Conservation (phyloP, 257 asterid species). For the Lithospermum erythrorhizon region DNA sequence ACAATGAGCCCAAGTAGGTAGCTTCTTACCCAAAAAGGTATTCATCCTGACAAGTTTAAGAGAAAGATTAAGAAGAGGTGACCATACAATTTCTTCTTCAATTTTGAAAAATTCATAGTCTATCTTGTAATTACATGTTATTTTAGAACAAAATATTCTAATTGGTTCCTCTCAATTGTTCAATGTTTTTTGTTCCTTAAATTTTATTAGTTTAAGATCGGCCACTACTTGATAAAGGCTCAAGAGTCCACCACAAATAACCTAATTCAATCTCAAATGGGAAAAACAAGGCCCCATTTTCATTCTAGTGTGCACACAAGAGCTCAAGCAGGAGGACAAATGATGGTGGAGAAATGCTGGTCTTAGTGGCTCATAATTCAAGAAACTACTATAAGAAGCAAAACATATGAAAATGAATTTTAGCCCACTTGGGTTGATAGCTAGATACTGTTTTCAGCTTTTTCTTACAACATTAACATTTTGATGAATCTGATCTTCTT, state of each 20-base stretch:
- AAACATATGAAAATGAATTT: conserved; percentile 17
- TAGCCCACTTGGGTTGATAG: conserved; percentile 11
- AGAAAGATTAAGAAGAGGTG: too few relatives aligned
- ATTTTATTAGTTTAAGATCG: too few relatives aligned
- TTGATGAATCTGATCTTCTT: too few relatives aligned
- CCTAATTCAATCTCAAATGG: not conserved
- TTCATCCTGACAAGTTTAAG: too few relatives aligned
- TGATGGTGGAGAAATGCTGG: conserved; percentile 21
- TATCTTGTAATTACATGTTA: too few relatives aligned
- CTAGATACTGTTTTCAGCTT: not conserved
- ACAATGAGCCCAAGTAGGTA: not conserved
- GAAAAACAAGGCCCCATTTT: not conserved
- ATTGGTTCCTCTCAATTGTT: too few relatives aligned
- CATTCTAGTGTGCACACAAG: not conserved
- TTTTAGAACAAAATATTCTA: too few relatives aligned
- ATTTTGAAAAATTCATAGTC: too few relatives aligned
- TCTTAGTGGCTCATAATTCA: conserved; percentile 38
- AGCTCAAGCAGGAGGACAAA: conserved; percentile 13
- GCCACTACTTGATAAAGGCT: too few relatives aligned
- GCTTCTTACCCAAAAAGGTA: not conserved
- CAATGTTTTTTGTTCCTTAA: too few relatives aligned
- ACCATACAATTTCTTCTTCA: too few relatives aligned
- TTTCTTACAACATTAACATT: not conserved
- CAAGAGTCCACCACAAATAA: too few relatives aligned
- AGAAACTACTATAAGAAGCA: conserved; percentile 17